These are phyloP conservation scores for Fusarium goolgardi DNA, from an alignment of 2,329 filamentous ascomycete genomes.

Conservation along the genomic window DNA sequence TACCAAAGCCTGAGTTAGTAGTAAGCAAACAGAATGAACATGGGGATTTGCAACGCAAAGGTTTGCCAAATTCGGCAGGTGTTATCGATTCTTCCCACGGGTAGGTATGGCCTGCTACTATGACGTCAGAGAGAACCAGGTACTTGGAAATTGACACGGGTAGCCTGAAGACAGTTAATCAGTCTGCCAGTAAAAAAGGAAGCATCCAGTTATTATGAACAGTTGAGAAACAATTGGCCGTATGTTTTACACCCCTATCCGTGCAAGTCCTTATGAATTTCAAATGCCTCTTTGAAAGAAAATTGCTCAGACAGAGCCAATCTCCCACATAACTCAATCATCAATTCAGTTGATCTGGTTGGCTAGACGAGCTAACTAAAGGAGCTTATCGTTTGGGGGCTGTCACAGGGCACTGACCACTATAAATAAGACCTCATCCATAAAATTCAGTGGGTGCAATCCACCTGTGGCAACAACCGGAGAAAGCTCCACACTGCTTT, in stretches of 20 bases:
- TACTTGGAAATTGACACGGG: neutral
- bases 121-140: slow-evolving; percentile 30
- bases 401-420: slow-evolving; percentile 26
- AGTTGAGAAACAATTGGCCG: neutral
- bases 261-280: neutral
- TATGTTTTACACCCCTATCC: neutral
- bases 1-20: neutral
- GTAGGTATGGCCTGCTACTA: neutral
- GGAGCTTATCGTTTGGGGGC: slow-evolving; percentile 15
- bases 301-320: slow-evolving; percentile 6
- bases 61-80: slow-evolving; percentile 30
- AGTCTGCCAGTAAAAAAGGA: neutral
- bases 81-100: neutral
- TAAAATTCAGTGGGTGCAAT: slow-evolving; percentile 16
- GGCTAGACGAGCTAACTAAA: slow-evolving; percentile 6
- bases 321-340: slow-evolving; percentile 12
- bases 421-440: slow-evolving; percentile 16
- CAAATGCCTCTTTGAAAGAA: neutral
- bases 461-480: slow-evolving; percentile 25
- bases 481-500: slow-evolving; percentile 38
- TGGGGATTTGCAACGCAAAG: slow-evolving; percentile 7
- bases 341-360: slow-evolving; percentile 31
- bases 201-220: neutral
- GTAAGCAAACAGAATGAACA: neutral
- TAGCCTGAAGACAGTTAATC: neutral